phyloP scores from a whole-genome alignment of 768 basidiomycete species.

The Lactarius sanguifluus region DNA sequence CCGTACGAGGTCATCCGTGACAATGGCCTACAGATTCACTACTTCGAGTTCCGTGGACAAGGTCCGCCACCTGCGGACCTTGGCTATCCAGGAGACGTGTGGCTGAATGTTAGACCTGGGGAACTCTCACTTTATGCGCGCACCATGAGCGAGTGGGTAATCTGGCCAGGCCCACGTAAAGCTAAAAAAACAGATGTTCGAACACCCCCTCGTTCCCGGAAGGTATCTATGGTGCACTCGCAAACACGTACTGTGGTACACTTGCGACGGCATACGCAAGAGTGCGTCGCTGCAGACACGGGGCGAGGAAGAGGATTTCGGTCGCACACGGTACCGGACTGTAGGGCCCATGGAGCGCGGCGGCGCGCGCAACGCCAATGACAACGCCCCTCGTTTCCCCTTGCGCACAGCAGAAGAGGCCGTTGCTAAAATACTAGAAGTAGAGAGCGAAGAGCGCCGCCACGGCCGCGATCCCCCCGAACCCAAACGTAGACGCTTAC shows the following conservation, averaged over 20 bases:
- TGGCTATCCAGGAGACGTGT: constrained; percentile 33
- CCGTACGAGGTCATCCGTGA: constrained; percentile 29
- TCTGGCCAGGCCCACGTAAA: constrained; percentile 31
- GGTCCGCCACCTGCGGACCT: constrained; percentile 33
- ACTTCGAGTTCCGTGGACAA: constrained; percentile 34
- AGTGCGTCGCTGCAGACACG: constrained; percentile 30
- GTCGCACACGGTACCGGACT: constrained; percentile 28
- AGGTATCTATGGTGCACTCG: constrained; percentile 32
- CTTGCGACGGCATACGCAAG: constrained; percentile 32
- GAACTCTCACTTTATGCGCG: constrained; percentile 29
- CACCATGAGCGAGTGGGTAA: constrained; percentile 25
- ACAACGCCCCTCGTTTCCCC: constrained; percentile 25
- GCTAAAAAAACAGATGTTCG: constrained; percentile 32
- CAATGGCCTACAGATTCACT: constrained; percentile 32
- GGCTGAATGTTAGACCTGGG: constrained; percentile 30
- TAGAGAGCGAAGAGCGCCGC: constrained; percentile 29
- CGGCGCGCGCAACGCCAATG: constrained; percentile 24
- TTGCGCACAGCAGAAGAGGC: constrained; percentile 30
- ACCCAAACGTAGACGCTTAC: constrained; percentile 27
- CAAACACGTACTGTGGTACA: constrained; percentile 31
- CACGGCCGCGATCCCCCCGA: constrained; percentile 29
- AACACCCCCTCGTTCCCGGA: constrained; percentile 30
- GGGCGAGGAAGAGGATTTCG: constrained; percentile 31
- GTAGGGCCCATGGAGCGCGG: constrained; percentile 31
- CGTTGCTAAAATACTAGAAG: constrained; percentile 29